Evolutionary conservation across 345 rosid species (phyloP).

Genomic region (Bruguiera sexangula): DNA sequence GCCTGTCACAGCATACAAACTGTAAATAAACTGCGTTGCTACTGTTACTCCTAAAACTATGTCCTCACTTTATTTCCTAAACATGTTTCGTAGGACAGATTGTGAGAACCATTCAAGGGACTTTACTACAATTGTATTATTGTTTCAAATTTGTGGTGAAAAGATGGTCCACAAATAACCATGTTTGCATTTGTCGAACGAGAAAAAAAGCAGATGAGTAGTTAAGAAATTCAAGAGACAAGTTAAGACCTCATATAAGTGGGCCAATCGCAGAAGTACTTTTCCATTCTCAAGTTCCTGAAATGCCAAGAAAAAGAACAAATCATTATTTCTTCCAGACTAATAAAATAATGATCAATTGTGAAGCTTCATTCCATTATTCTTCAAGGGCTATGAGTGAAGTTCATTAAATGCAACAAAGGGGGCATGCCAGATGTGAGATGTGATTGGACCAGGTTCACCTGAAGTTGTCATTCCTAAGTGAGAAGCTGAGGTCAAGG

Average conservation of each 20-base stretch:
- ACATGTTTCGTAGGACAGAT: no score
- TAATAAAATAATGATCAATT: background rate
- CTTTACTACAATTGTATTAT: background rate
- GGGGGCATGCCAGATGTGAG: no score
- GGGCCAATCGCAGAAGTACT: constrained; percentile 87
- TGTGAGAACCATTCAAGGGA: no score
- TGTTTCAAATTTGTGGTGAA: background rate
- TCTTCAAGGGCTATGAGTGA: background rate
- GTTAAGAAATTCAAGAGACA: constrained; percentile 11
- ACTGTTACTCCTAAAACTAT: no score
- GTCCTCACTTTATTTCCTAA: no score
- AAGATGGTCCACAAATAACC: background rate
- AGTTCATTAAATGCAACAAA: background rate
- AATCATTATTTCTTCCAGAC: constrained; percentile 8
- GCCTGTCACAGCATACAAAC: no score
- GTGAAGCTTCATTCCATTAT: background rate
- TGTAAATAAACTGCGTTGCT: no score
- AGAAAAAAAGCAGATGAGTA: background rate
- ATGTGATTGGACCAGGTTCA: no score
- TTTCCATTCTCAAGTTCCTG: constrained; percentile 78
- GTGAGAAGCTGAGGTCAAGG: no score
- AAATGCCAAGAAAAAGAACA: constrained; percentile 13
- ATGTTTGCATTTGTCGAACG: background rate
- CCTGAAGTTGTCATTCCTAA: no score
- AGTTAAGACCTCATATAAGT: constrained; percentile 68